These are phyloP conservation scores for Penicillium canariense DNA, from an alignment of 495 filamentous ascomycete genomes.

Conservation along the genomic window DNA sequence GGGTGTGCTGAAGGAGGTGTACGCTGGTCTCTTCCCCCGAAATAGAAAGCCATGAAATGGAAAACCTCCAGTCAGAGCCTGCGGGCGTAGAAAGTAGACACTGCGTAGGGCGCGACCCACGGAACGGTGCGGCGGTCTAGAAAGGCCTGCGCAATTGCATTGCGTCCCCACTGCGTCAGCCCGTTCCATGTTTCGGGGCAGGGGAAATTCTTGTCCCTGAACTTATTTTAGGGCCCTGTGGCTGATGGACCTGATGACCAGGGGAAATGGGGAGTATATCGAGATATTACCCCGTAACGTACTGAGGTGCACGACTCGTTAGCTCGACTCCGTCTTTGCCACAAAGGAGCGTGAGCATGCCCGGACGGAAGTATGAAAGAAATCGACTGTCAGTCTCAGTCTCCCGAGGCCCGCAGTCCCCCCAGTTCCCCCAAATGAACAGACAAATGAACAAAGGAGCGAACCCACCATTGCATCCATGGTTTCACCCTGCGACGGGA, in stretches of 20 bases:
- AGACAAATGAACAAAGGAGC: slow-evolving; percentile 10
- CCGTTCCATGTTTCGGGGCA: slow-evolving; percentile 17
- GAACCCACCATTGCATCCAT: slow-evolving; percentile 1
- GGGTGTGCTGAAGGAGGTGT: neutral
- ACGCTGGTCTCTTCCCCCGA: neutral
- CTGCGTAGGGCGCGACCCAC: no score
- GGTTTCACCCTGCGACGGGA: slow-evolving; percentile 5
- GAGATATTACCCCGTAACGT: no score
- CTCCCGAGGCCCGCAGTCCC: no score
- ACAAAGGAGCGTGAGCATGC: no score
- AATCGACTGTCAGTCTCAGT: neutral
- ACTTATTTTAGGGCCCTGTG: neutral
- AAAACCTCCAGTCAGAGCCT: no score
- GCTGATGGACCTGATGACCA: neutral
- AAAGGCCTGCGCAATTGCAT: slow-evolving; percentile 24
- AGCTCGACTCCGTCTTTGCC: no score
- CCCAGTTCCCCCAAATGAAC: no score
- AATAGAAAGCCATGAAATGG: neutral
- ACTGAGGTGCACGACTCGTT: no score
- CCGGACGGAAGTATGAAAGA: no score
- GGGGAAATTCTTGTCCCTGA: slow-evolving; percentile 15
- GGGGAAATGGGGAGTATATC: neutral
- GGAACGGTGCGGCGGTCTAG: slow-evolving; percentile 33
- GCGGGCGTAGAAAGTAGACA: no score
- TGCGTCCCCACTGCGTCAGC: slow-evolving; percentile 32